phyloP scores from a whole-genome alignment of 352 stramenopile genomes.

The Aphanomyces cochlioides region DNA sequence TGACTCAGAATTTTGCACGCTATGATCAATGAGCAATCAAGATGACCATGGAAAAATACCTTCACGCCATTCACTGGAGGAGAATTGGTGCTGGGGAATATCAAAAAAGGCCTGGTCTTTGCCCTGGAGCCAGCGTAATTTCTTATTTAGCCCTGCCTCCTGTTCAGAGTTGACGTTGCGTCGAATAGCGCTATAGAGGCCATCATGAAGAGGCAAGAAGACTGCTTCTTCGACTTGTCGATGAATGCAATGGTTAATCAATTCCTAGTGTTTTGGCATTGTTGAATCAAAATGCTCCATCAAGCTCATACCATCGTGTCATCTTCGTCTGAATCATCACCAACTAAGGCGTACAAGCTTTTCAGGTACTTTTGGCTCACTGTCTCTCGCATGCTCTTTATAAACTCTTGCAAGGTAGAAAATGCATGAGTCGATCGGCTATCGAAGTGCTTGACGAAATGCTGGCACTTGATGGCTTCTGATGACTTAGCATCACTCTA shows the following conservation, averaged over 20 bases:
- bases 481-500: slow-evolving; percentile 14
- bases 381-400: slow-evolving; percentile 14
- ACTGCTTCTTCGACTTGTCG: slow-evolving; percentile 77
- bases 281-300: slow-evolving; percentile 11
- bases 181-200: slow-evolving; percentile 53
- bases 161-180: slow-evolving; percentile 62
- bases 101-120: slow-evolving; percentile 89
- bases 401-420: slow-evolving; percentile 25
- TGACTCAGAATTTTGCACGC: slow-evolving; percentile 67
- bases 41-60: background rate
- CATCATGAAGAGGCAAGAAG: slow-evolving; percentile 60
- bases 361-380: slow-evolving; percentile 18
- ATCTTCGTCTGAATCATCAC: slow-evolving; percentile 9
- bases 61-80: slow-evolving; percentile 80
- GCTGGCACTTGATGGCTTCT: slow-evolving; percentile 29
- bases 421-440: slow-evolving; percentile 25
- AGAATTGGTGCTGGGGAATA: slow-evolving; percentile 76
- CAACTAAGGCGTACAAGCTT: background rate
- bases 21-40: background rate
- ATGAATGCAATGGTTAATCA: slow-evolving; percentile 24
- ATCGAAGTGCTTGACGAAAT: slow-evolving; percentile 32
- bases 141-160: slow-evolving; percentile 73
- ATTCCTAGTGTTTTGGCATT: background rate
- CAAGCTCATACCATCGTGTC: slow-evolving; percentile 7
- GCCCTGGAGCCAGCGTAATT: slow-evolving; percentile 84